A percentile compares a stretch with the other conserved stretches of the same genome.
Conservation (phyloP, 1,284 basidiomycete species). For the Cerioporus squamosus region DNA sequence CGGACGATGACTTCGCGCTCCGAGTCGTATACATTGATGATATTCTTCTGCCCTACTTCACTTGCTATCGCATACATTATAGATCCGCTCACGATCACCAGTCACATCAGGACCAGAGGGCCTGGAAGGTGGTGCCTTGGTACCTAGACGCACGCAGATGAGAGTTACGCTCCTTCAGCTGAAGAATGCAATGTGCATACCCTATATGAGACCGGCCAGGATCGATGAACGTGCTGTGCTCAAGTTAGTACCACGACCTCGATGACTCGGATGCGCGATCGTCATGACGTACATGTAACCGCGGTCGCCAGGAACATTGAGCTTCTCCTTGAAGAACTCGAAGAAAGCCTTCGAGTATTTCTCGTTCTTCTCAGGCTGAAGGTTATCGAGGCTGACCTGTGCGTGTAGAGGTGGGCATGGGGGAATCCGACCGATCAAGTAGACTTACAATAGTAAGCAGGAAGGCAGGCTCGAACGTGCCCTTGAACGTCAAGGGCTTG, state of each 20-base stretch:
- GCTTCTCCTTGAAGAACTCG: slow-evolving; percentile 54
- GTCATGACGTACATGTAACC: slow-evolving; percentile 52
- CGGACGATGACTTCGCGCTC: no score
- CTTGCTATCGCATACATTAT: neutral
- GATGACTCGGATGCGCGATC: neutral
- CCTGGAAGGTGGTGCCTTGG: slow-evolving; percentile 51
- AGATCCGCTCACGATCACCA: neutral
- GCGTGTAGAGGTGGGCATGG: neutral
- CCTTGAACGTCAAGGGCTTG: slow-evolving; percentile 59
- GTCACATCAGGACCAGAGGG: neutral
- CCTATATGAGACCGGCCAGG: slow-evolving; percentile 60
- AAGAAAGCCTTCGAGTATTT: slow-evolving; percentile 60
- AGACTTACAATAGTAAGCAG: slow-evolving; percentile 55
- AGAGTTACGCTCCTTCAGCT: neutral
- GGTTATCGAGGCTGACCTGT: slow-evolving; percentile 61
- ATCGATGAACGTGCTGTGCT: slow-evolving; percentile 55
- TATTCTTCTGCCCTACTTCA: neutral
- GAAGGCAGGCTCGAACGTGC: slow-evolving; percentile 67
- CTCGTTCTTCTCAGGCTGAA: slow-evolving; percentile 51
- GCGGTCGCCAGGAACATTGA: slow-evolving; percentile 52
- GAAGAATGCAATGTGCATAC: slow-evolving; percentile 40
- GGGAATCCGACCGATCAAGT: neutral
- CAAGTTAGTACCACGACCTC: no score
- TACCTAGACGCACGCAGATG: slow-evolving; percentile 33
- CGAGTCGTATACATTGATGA: neutral